Base-by-base conservation (phyloP, 257 asterid species). In the Solanum bulbocastanum region DNA sequence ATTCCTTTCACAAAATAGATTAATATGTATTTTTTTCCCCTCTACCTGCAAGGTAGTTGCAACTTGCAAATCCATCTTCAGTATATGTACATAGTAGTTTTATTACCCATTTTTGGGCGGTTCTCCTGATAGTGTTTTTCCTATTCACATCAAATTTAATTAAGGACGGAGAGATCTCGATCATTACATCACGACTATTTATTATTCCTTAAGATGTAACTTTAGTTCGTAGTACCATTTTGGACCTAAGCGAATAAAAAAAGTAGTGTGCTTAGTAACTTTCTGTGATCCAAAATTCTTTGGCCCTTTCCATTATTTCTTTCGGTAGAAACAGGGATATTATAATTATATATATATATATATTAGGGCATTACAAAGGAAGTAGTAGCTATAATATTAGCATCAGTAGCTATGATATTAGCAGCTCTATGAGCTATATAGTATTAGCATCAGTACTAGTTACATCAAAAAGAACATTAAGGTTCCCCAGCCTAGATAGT, bases 111-210 rank as follows among this genome's bases (percentile, higher is more conserved):
- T 71, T 32, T 30, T 30, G 3, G 11, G 40, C 6, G 0, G 2
- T 8, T 5, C 4, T 9, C 69, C 0, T 4, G 16, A 14, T 3
- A 13, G 10, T 30, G 16, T 30, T 69, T 69, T 15, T 62, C 3
- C 16, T 23, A 15, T 69, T 69, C 6, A 14, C 2, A 25, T 14
- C 3, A 0, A 69, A 69, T 6, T 1, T 2, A 30, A 1, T 2
- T 25, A 6, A 30, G 2, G 1, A 30, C 1, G 5, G 1, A 68
- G 22, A 1, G 4, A 69, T 69, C 0, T 0, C 1, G 15, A 6
- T 6, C 2, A 68, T 13, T 27, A 4, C 36, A 27, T 0, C 5
- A 6, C 5, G 14, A 6, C 0, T 6, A 16, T 35, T 73, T 36
- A 35, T 10, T 73, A 73, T 10, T 73, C 30, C 10, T 73, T n/a